Percentiles rank a stretch among this genome's conserved stretches.
Conservation (phyloP, 306 rosid species). For the Begonia loranthoides region DNA sequence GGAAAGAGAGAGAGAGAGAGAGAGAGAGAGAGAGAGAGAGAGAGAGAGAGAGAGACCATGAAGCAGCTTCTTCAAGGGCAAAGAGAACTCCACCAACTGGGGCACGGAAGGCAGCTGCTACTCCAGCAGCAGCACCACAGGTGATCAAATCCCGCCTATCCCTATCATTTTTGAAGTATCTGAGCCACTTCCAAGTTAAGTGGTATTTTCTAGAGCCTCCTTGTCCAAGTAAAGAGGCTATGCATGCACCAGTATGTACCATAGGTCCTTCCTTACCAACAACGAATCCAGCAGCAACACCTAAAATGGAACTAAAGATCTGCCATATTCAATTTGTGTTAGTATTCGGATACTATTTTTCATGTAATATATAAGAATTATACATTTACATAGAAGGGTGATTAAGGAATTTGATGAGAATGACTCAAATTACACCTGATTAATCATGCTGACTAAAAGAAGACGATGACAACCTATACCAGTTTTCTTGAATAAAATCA, state of each 20-base stretch:
- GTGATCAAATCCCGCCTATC: slow-evolving; percentile 73
- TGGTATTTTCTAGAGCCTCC: slow-evolving; percentile 64
- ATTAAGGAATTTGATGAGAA: neutral
- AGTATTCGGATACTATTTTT: neutral
- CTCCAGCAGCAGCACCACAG: slow-evolving; percentile 86
- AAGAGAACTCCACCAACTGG: slow-evolving; percentile 90
- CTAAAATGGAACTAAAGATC: slow-evolving; percentile 71
- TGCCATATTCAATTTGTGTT: slow-evolving; percentile 16
- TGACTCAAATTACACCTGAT: too few species aligned
- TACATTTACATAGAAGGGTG: neutral
- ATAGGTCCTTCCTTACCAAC: slow-evolving; percentile 89
- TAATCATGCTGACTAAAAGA: too few species aligned
- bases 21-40: slow-evolving; percentile 6
- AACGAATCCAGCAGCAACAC: slow-evolving; percentile 68
- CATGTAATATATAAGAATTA: too few species aligned
- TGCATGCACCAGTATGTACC: slow-evolving; percentile 84
- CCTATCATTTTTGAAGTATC: slow-evolving; percentile 61
- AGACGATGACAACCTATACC: too few species aligned
- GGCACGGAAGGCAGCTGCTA: slow-evolving; percentile 82
- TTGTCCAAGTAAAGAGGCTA: slow-evolving; percentile 65
- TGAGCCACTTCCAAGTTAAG: slow-evolving; percentile 64
- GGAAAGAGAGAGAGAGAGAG: slow-evolving; percentile 18
- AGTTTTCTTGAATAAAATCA: too few species aligned
- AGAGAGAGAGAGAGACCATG: slow-evolving; percentile 47
- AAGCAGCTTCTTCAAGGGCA: slow-evolving; percentile 85